Percentiles rank a stretch among this genome's conserved stretches.
Conservation (phyloP, 2,329 filamentous ascomycete species). For the Microsporum audouinii region DNA sequence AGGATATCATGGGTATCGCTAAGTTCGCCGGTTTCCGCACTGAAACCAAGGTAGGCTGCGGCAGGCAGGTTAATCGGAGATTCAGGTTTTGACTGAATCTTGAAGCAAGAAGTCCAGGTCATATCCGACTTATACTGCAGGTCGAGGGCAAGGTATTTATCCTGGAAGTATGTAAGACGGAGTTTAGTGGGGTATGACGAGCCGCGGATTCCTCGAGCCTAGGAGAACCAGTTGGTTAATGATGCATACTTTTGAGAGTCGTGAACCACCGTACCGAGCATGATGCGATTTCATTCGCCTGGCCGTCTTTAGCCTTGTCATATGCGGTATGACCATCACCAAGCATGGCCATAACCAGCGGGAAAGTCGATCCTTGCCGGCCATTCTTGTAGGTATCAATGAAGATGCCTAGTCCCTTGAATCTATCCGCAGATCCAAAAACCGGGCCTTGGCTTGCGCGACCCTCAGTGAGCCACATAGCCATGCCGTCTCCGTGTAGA, state of each 20-base stretch:
- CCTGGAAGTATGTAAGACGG: slow-evolving; percentile 89
- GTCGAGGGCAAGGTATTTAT: slow-evolving; percentile 80
- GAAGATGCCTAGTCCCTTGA: slow-evolving; percentile 90
- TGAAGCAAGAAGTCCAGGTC: slow-evolving; percentile 85
- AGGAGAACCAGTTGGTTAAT: background rate
- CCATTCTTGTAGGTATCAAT: slow-evolving; percentile 99
- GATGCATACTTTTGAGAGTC: no score
- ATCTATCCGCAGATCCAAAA: slow-evolving; percentile 77
- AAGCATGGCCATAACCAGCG: slow-evolving; percentile 97
- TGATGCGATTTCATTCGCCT: slow-evolving; percentile 80
- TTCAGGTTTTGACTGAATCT: slow-evolving; percentile 47
- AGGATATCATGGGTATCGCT: slow-evolving; percentile 98
- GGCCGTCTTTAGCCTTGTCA: slow-evolving; percentile 90
- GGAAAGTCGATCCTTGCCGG: slow-evolving; percentile 86
- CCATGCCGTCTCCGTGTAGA: slow-evolving; percentile 91
- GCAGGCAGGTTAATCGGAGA: slow-evolving; percentile 67
- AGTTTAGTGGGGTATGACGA: slow-evolving; percentile 70
- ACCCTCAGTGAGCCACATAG: slow-evolving; percentile 95
- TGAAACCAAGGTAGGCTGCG: slow-evolving; percentile 54
- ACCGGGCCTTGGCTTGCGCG: slow-evolving; percentile 69
- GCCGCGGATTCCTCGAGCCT: slow-evolving; percentile 77
- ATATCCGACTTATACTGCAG: slow-evolving; percentile 87
- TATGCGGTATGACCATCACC: slow-evolving; percentile 83
- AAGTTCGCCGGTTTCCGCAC: slow-evolving; percentile 78
- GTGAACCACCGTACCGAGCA: slow-evolving; percentile 54